A percentile compares a stretch with the other conserved stretches of the same genome.
phyloP scores from a whole-genome alignment of 139 green algal genomes.

The Chlamydomonas eustigma region DNA sequence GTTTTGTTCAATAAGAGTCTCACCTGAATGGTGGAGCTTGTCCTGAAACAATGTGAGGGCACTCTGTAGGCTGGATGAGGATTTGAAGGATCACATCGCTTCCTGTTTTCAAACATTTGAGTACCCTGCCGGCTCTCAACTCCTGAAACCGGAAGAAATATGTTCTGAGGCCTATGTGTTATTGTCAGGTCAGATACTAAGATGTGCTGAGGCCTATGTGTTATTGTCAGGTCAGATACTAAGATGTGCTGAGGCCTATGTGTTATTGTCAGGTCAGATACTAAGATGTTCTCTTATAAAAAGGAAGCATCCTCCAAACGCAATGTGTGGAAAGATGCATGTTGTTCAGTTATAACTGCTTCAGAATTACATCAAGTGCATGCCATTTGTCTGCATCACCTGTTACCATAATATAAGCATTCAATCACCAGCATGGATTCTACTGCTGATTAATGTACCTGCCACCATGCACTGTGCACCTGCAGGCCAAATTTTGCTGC shows the following conservation, averaged over 20 bases:
- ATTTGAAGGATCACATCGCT: neutral
- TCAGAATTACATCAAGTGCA: no score
- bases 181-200: slow-evolving; percentile 1
- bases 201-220: no score
- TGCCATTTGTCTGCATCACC: no score
- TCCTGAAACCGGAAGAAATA: neutral
- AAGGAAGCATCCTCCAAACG: neutral
- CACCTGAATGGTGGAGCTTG: no score
- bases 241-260: no score
- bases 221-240: neutral
- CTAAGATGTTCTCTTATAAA: neutral
- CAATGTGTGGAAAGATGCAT: neutral
- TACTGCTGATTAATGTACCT: no score
- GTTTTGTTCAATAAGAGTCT: no score
- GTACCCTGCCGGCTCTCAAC: neutral
- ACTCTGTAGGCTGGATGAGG: neutral
- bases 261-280: neutral
- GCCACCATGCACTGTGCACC: neutral
- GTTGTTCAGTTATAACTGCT: no score
- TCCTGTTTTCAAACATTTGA: neutral
- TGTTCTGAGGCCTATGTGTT: neutral
- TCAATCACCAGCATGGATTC: no score
- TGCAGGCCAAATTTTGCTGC: neutral
- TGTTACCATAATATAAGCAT: no score
- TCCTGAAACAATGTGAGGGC: no score